phyloP scores from a whole-genome alignment of 2,329 filamentous ascomycete genomes.

The Fusarium decemcellulare region DNA sequence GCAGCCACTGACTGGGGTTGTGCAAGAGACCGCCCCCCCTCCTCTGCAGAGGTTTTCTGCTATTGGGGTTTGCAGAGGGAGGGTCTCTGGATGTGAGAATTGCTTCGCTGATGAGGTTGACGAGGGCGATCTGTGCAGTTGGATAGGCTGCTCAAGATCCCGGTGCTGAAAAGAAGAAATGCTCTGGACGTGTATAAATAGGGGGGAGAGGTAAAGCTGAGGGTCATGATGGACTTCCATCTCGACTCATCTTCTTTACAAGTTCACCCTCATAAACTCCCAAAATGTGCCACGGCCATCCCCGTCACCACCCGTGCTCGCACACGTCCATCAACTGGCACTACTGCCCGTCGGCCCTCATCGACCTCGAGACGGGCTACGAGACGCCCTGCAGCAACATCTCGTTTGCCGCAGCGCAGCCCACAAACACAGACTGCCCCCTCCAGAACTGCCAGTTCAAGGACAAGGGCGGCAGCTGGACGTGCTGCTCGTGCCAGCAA shows the following conservation, averaged over 20 bases:
- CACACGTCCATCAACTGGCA: constrained; percentile 70
- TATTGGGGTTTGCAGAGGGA: too few relatives aligned
- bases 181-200: constrained; percentile 38
- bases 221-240: neutral
- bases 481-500: constrained; percentile 67
- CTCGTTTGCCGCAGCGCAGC: constrained; percentile 62
- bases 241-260: neutral
- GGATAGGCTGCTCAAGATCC: constrained; percentile 14
- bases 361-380: constrained; percentile 65
- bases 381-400: constrained; percentile 65
- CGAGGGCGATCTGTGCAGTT: constrained; percentile 28
- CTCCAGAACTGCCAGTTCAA: constrained; percentile 67
- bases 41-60: too few relatives aligned
- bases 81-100: constrained; percentile 63
- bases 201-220: constrained; percentile 16
- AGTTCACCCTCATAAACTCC: neutral
- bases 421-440: constrained; percentile 61
- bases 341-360: constrained; percentile 63
- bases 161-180: neutral
- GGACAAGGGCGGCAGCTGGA: constrained; percentile 65
- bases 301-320: constrained; percentile 65
- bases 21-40: constrained; percentile 24
- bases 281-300: constrained; percentile 69
- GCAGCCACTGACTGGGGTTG: constrained; percentile 19
- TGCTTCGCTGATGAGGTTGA: constrained; percentile 72